Evolutionary conservation across 306 rosid genomes (phyloP).

Genomic region (Elaeagnus macrophylla): DNA sequence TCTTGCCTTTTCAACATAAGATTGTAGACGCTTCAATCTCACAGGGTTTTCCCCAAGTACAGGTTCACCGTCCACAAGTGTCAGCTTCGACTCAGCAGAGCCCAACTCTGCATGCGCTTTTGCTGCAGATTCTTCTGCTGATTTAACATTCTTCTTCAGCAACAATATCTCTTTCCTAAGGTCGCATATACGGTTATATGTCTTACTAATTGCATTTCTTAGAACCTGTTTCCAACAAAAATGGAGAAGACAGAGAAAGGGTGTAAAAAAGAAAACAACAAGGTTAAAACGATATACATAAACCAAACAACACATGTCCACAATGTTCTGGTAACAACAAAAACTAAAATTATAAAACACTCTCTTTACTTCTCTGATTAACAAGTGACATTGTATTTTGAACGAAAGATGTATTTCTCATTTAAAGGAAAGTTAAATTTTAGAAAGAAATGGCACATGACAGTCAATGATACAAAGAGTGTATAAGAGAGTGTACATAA

Average conservation of each 20-base stretch:
- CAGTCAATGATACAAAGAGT: no score
- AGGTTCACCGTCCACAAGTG: conserved; percentile 90
- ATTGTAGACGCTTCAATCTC: conserved; percentile 71
- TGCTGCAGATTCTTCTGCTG: conserved; percentile 65
- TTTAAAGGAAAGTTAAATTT: no score
- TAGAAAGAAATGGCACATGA: no score
- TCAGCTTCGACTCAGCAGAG: conserved; percentile 70
- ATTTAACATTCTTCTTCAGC: conserved; percentile 45
- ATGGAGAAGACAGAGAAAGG: not conserved
- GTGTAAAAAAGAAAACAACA: no score
- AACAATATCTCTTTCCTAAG: conserved; percentile 80
- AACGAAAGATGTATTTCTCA: no score
- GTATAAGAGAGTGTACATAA: no score
- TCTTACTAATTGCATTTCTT: conserved; percentile 81
- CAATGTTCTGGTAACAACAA: no score
- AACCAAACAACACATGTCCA: no score
- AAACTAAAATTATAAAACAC: no score
- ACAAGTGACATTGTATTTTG: no score
- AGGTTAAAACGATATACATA: no score
- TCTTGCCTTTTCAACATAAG: conserved; percentile 59
- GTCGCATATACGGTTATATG: conserved; percentile 89
- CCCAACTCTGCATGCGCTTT: conserved; percentile 56
- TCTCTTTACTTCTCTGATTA: no score
- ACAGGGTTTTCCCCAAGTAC: conserved; percentile 86
- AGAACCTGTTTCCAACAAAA: conserved; percentile 40